Evolutionary conservation across 73 alveolate species (phyloP).

Genomic region (Tetrahymena thermophila): DNA sequence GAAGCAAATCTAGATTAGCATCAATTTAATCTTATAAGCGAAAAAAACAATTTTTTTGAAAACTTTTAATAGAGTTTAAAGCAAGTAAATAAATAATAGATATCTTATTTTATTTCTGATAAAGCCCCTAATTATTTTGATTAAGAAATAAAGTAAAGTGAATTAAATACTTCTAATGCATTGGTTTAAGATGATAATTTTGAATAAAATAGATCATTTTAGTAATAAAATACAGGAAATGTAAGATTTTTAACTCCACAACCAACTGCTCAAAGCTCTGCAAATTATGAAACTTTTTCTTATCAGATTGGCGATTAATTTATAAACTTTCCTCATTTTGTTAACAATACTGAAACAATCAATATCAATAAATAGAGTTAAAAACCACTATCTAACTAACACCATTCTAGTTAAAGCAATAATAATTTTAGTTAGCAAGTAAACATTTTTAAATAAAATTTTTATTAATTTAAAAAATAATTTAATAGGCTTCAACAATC

Average conservation of each 20-base stretch:
- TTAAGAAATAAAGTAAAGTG: background rate
- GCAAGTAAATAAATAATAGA: background rate
- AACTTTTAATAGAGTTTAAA: background rate
- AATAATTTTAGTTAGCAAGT: background rate
- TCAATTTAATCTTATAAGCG: too few species aligned
- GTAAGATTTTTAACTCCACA: background rate
- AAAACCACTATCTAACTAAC: background rate
- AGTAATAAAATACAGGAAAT: background rate
- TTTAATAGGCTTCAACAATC: background rate
- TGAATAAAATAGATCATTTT: background rate
- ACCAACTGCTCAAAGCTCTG: background rate
- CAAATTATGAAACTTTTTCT: background rate
- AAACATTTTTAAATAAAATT: too few species aligned
- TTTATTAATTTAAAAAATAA: too few species aligned
- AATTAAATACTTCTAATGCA: background rate
- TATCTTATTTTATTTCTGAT: background rate
- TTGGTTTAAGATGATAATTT: background rate
- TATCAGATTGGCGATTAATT: background rate
- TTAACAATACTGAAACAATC: background rate
- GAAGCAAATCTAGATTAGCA: background rate
- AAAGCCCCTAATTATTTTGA: background rate
- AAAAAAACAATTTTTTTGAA: background rate
- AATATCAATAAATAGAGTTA: background rate
- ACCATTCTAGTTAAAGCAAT: too few species aligned
- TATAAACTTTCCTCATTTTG: background rate